Evolutionary conservation across 1,139 yeast species (phyloP).

Genomic region (Hyphopichia pseudoburtonii): DNA sequence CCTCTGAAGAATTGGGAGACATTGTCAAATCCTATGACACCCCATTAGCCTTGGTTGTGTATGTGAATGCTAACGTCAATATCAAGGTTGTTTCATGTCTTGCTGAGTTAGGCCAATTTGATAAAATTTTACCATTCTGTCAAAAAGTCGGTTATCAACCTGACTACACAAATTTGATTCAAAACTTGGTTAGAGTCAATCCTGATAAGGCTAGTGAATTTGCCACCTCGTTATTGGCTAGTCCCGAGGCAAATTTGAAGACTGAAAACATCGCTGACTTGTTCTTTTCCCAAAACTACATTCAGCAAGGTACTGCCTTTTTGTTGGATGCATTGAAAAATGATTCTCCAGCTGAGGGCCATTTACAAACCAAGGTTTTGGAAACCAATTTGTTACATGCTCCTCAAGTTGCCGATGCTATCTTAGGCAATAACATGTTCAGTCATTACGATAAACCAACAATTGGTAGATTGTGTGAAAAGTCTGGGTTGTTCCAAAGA

Average conservation of each 20-base stretch:
- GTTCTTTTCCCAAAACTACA: slow-evolving; percentile 89
- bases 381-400: slow-evolving; percentile 94
- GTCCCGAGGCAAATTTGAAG: slow-evolving; percentile 65
- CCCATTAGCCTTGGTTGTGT: slow-evolving; percentile 85
- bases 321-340: slow-evolving; percentile 92
- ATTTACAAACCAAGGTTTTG: slow-evolving; percentile 88
- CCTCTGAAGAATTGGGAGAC: slow-evolving; percentile 96
- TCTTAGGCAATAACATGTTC: slow-evolving; percentile 93
- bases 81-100: slow-evolving; percentile 88
- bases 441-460: slow-evolving; percentile 93
- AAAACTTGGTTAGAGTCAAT: slow-evolving; percentile 84
- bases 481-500: slow-evolving; percentile 90
- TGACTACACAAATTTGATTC: slow-evolving; percentile 85
- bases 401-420: slow-evolving; percentile 99
- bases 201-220: slow-evolving; percentile 99
- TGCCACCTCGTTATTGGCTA: slow-evolving; percentile 79
- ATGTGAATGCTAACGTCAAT: slow-evolving; percentile 80
- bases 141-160: slow-evolving; percentile 88
- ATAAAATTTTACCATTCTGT: slow-evolving; percentile 91
- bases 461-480: slow-evolving; percentile 89
- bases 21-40: slow-evolving; percentile 83
- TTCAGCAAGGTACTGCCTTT: slow-evolving; percentile 99
- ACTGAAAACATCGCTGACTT: slow-evolving; percentile 89
- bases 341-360: slow-evolving; percentile 94
- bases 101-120: slow-evolving; percentile 96